Conservation (phyloP, 139 green algal species). For the Closterium sp. region DNA sequence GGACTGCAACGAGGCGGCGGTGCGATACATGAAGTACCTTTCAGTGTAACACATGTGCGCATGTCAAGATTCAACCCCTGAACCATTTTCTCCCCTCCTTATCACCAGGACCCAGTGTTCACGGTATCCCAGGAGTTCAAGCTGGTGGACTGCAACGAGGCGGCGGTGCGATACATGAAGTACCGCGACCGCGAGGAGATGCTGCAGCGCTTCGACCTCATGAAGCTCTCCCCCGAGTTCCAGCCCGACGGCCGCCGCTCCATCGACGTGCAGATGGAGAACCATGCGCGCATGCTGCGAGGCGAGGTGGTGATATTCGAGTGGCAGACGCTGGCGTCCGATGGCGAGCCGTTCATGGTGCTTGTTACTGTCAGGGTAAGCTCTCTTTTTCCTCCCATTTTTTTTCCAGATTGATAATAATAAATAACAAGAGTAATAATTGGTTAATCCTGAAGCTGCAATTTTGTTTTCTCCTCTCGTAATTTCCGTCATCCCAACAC, state of each 20-base stretch:
- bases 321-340: neutral
- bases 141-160: conserved; percentile 5
- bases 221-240: neutral
- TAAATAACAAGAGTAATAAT: no score
- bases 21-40: neutral
- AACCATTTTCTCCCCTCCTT: no score
- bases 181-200: neutral
- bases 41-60: no score
- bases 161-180: neutral
- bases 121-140: neutral
- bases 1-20: neutral
- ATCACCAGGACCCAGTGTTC: neutral
- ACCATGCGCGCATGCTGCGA: neutral
- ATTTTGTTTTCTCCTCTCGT: no score
- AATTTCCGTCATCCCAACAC: no score
- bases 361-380: neutral
- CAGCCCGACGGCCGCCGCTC: conserved; percentile 1
- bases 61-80: no score
- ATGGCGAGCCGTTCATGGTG: neutral
- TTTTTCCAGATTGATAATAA: no score
- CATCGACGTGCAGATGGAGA: neutral
- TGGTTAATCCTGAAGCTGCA: no score
- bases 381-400: no score
- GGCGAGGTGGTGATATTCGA: neutral
- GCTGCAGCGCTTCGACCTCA: neutral